Conservation (phyloP, 192 early-diverging fungal species). For the Coemansia brasiliensis region DNA sequence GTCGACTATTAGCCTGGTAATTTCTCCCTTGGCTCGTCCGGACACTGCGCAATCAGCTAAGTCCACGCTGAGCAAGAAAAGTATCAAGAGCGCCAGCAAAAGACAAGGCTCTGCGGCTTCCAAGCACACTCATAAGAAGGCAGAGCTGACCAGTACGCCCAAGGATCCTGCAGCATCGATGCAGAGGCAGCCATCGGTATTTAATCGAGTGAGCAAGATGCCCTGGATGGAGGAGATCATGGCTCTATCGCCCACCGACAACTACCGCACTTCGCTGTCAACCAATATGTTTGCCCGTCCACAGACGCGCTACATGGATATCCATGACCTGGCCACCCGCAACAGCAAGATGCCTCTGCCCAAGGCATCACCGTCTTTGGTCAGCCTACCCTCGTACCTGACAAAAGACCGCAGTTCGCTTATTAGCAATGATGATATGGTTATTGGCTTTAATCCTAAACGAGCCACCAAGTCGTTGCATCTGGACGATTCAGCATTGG, state of each 20-base stretch:
- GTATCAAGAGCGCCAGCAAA: neutral
- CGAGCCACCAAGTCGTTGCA: constrained; percentile 9
- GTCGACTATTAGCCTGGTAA: neutral
- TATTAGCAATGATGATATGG: neutral
- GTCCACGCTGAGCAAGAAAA: neutral
- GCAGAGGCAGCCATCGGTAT: constrained; percentile 23
- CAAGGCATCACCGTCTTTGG: neutral
- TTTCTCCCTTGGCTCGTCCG: neutral
- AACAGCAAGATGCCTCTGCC: constrained; percentile 30
- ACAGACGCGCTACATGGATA: constrained; percentile 16
- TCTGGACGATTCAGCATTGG: neutral
- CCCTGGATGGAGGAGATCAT: constrained; percentile 52
- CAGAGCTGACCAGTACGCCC: neutral
- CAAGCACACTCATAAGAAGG: neutral
- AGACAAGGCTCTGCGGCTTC: neutral
- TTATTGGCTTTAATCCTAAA: neutral
- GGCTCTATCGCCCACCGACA: constrained; percentile 42
- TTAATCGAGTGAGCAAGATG: constrained; percentile 31
- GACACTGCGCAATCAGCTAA: neutral
- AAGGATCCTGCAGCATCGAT: neutral
- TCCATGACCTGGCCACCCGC: constrained; percentile 43
- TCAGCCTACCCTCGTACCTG: constrained; percentile 6
- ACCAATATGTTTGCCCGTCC: constrained; percentile 4
- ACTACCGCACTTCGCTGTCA: constrained; percentile 34
- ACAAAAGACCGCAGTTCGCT: neutral